Evolutionary conservation across 768 basidiomycete genomes (phyloP), one percentile per base, ranked within the genome.

Genomic region (Lentinus tigrinus): DNA sequence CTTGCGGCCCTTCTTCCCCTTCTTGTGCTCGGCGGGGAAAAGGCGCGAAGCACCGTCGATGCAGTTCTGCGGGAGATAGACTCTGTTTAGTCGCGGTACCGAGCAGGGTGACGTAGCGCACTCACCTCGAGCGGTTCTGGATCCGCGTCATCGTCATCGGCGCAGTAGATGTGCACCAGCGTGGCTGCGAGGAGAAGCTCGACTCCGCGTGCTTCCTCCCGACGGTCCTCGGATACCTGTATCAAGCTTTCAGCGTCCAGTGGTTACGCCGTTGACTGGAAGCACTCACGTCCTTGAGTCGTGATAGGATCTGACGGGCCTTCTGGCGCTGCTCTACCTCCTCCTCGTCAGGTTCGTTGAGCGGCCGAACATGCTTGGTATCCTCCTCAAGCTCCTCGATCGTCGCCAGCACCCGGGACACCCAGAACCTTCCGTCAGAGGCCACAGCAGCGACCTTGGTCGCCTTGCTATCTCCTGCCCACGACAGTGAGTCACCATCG

Each of bases 391-490:
- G 69, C 44, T 67, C 57, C 47, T 75, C 73, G 55, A 91, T 78
- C 13, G 78, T 83, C 5, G 74, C 69, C 11, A 94, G 75, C 10
- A 84, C 81, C 66, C 84, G 84, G 3, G 84, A 78, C 9, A 90
- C 76, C 94, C 94, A 97, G 60, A 91, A 84, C 64, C 87, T 81
- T 27, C 92, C 91, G 57, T 91, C 82, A 7, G 84, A 80, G 37
- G 88, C 82, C 21, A 83, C 81, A 2, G 82, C 88, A 17, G 81
- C 70, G n/a, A 78, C 68, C 68, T 85, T 89, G 21, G 71, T 71
- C 1, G 78, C 71, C 60, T 81, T 84, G 40, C 83, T 81, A 36
- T 76, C 84, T 67, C 62, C 76, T 69, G 37, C 49, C 44, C n/a
- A 54, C 3, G 46, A 31, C 23, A 21, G 27, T 38, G 9, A 42